A percentile compares a stretch with the other conserved stretches of the same genome.
These are phyloP conservation scores for Brassica cretica DNA, from an alignment of 345 rosid species.

Conservation along the genomic window DNA sequence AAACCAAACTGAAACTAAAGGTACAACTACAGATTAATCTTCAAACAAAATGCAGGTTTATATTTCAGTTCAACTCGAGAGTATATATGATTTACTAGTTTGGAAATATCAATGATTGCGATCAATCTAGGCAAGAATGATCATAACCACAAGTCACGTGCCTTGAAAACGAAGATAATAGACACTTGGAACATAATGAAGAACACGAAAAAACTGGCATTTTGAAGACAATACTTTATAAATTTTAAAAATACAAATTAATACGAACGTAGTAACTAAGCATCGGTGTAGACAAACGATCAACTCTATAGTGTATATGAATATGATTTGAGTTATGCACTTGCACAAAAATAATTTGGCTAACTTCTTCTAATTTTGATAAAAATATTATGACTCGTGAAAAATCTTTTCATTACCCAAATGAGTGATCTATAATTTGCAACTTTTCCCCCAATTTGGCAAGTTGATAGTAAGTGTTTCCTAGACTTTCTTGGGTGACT, in stretches of 20 bases:
- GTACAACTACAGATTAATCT: not conserved
- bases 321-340: not conserved
- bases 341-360: not conserved
- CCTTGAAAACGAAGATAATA: not conserved
- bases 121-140: not conserved
- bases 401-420: conserved; percentile 9
- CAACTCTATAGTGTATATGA: too few relatives aligned
- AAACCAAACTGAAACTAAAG: not conserved
- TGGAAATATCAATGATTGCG: not conserved
- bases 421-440: not conserved
- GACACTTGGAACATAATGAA: not conserved
- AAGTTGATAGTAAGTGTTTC: conserved; percentile 25
- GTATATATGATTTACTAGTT: not conserved
- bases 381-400: conserved; percentile 10
- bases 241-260: too few relatives aligned
- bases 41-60: not conserved
- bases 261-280: too few relatives aligned
- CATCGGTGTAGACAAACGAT: too few relatives aligned
- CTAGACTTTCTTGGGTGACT: not conserved
- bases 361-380: not conserved
- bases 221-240: not conserved
- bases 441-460: conserved; percentile 34
- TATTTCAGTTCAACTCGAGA: not conserved
- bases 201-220: not conserved
- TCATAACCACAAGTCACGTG: not conserved